These are phyloP conservation scores for Antrodiella citrinella DNA, from an alignment of 768 basidiomycete species.

Conservation along the genomic window DNA sequence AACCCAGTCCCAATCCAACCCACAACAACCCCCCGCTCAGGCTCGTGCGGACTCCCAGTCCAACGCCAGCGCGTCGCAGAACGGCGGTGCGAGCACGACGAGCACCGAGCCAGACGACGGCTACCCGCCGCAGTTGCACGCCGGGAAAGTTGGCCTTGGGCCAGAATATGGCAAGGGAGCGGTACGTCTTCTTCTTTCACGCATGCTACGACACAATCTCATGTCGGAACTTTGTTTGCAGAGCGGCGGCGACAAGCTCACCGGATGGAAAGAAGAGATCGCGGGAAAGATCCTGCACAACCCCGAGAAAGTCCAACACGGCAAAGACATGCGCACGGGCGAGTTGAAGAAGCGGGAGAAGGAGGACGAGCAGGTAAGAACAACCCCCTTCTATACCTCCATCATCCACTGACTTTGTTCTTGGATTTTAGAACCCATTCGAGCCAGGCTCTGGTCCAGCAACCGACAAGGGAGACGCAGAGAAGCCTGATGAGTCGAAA, in stretches of 20 bases:
- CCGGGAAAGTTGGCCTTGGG: constrained; percentile 34
- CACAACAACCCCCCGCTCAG: background rate
- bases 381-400: background rate
- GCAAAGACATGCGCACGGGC: constrained; percentile 31
- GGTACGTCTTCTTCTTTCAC: constrained; percentile 16
- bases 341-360: constrained; percentile 30
- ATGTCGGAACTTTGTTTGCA: too few relatives aligned
- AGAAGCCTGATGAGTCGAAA: constrained; percentile 3
- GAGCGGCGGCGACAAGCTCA: constrained; percentile 28
- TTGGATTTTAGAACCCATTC: constrained; percentile 6
- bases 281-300: constrained; percentile 31
- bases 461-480: background rate
- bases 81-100: background rate
- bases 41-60: constrained; percentile 5
- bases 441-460: background rate
- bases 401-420: background rate
- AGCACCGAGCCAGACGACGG: constrained; percentile 8
- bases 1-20: background rate
- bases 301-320: constrained; percentile 29
- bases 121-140: constrained; percentile 33
- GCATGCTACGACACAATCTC: background rate
- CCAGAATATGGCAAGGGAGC: constrained; percentile 25
- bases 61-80: constrained; percentile 1
- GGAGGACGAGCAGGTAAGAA: constrained; percentile 17
- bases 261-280: constrained; percentile 30